These are phyloP conservation scores for Daedaleopsis sinensis DNA, from an alignment of 768 basidiomycete species.

Conservation along the genomic window DNA sequence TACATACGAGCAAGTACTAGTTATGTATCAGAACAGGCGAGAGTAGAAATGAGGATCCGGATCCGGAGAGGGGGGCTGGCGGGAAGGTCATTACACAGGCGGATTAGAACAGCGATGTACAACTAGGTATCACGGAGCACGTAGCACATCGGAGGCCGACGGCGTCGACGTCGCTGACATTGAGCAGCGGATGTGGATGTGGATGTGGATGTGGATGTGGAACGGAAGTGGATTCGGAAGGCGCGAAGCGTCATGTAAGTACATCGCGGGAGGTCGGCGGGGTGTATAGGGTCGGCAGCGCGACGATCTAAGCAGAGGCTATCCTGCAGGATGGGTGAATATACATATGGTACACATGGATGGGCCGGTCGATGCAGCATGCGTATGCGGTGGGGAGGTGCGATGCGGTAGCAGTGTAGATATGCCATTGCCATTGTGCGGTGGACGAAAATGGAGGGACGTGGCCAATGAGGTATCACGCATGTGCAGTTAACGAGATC, in stretches of 20 bases:
- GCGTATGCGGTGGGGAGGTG: neutral
- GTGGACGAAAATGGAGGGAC: neutral
- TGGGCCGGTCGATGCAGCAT: neutral
- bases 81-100: neutral
- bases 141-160: no score
- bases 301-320: neutral
- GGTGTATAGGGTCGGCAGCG: neutral
- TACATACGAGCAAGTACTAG: no score
- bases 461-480: neutral
- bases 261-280: neutral
- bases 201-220: neutral
- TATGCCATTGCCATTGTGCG: neutral
- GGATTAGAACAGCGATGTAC: neutral
- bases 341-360: neutral
- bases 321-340: neutral
- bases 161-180: no score
- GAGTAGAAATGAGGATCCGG: no score
- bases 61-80: no score
- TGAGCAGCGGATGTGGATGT: neutral
- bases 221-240: no score
- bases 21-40: no score
- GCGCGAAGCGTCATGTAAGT: neutral
- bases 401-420: constrained; percentile 1
- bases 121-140: neutral
- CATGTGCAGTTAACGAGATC: neutral